Evolutionary conservation across 2,329 filamentous ascomycete species (phyloP), one percentile per base, ranked within the genome.

Genomic region (Rhynchosporium secalis): DNA sequence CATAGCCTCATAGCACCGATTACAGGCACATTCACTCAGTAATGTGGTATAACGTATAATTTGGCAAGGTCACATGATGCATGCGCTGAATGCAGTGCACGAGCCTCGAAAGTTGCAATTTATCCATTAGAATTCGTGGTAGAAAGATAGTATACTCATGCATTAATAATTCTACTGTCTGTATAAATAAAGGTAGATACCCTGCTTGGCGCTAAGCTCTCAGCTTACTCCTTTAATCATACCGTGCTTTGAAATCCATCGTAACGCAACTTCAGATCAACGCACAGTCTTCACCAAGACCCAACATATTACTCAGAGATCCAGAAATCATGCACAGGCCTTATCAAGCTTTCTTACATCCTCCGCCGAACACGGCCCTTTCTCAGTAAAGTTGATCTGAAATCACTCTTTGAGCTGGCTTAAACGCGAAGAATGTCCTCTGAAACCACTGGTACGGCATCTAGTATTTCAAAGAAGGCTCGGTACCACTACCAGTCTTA

Each of bases 381-480:
- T 12, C 20, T 46, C 20, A 9, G 4, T 10, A 26, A 28, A 7
- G n/a, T 26, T 3, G 43, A 26, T 9, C 20, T 3, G 43, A 26
- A 2, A 20, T 46, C 31, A 28, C 5, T 52, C 4, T 45, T 41
- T 45, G 26, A 26, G 28, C 38, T n/a, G 45, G 54, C 26, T 63
- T 56, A 20, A 36, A 49, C 5, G 56, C 20, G 61, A 29, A 63
- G 13, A 36, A 63, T 78, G 62, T 76, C 71, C 36, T 66, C 66
- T 4, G 77, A 69, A 46, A 68, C 69, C 54, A 80, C 68, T 68
- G 76, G 75, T 45, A 78, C 72, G n/a, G 76, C 72, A 12, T 74
- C 75, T 1, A 80, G 65, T 74, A 76, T 75, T 47, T 79, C 74
- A 56, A 73, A 76, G 49, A 78, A 68, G 1, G 80, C 72, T 33